Evolutionary conservation across 768 basidiomycete species (phyloP).

Genomic region (Kwoniella sp.): DNA sequence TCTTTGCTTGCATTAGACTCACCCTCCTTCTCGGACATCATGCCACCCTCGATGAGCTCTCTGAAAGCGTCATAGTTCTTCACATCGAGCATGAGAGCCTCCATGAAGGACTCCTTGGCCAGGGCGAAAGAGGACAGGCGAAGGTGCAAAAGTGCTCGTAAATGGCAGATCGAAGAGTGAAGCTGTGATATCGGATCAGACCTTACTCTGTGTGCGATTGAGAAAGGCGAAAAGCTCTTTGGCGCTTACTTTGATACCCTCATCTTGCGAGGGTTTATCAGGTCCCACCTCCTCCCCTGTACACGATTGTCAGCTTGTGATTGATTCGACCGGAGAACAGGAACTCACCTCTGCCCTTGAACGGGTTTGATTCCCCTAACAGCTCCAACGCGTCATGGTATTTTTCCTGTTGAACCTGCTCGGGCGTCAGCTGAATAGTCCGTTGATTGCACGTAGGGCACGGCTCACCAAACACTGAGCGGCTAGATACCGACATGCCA

Average conservation of each 20-base stretch:
- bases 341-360: constrained; percentile 62
- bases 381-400: constrained; percentile 89
- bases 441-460: not conserved
- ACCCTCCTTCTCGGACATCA: constrained; percentile 97
- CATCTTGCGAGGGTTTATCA: constrained; percentile 74
- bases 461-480: constrained; percentile 79
- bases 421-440: constrained; percentile 5
- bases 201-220: not conserved
- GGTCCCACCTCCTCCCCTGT: constrained; percentile 60
- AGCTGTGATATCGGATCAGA: constrained; percentile 57
- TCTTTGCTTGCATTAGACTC: constrained; percentile 9
- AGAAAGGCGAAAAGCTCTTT: not conserved
- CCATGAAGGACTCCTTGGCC: constrained; percentile 93
- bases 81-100: constrained; percentile 87
- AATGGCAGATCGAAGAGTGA: constrained; percentile 93
- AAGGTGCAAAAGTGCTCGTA: constrained; percentile 88
- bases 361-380: constrained; percentile 88
- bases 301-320: not conserved
- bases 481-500: constrained; percentile 92
- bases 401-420: constrained; percentile 77
- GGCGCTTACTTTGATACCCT: constrained; percentile 90
- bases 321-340: not conserved
- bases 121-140: constrained; percentile 84
- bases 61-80: constrained; percentile 96
- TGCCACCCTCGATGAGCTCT: constrained; percentile 81